A percentile compares a stretch with the other conserved stretches of the same genome.
phyloP scores from a whole-genome alignment of 2,329 filamentous ascomycete genomes.

The Curvularia spicifera region DNA sequence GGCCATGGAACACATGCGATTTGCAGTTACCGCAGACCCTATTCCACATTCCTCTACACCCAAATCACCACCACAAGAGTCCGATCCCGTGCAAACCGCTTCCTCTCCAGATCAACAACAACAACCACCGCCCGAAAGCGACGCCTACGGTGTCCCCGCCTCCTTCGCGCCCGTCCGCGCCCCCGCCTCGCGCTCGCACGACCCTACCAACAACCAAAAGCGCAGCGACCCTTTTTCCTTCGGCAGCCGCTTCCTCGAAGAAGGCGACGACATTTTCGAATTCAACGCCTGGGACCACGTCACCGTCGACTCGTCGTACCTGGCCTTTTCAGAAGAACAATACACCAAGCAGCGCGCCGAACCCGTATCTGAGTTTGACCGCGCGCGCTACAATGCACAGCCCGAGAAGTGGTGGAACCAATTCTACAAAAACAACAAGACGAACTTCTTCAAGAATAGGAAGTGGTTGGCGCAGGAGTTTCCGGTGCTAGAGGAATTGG shows the following conservation, averaged over 20 bases:
- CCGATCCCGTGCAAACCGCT: slow-evolving; percentile 1
- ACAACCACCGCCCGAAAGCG: slow-evolving; percentile 36
- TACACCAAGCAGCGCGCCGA: slow-evolving; percentile 82
- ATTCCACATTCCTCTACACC: slow-evolving; percentile 29
- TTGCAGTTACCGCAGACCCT: slow-evolving; percentile 54
- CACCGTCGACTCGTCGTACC: slow-evolving; percentile 87
- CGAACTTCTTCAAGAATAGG: slow-evolving; percentile 98
- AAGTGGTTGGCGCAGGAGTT: slow-evolving; percentile 99
- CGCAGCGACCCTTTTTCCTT: slow-evolving; percentile 94
- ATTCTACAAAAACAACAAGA: slow-evolving; percentile 97
- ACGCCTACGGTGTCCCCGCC: slow-evolving; percentile 59
- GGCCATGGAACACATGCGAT: slow-evolving; percentile 61
- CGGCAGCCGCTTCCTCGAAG: slow-evolving; percentile 82
- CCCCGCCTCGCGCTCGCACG: slow-evolving; percentile 68
- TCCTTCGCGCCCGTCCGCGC: slow-evolving; percentile 54
- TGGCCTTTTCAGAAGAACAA: slow-evolving; percentile 83
- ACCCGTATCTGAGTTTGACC: slow-evolving; percentile 93
- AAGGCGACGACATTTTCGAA: slow-evolving; percentile 89
- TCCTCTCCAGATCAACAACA: not conserved
- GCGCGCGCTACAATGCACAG: slow-evolving; percentile 84
- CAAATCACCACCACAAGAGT: slow-evolving; percentile 18
- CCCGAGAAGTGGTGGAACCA: slow-evolving; percentile 98
- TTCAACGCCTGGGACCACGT: slow-evolving; percentile 99
- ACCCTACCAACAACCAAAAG: slow-evolving; percentile 79
- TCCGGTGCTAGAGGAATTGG: slow-evolving; percentile 80